Evolutionary conservation across 345 rosid species (phyloP), one percentile per base, ranked within the genome.

Genomic region (Aethionema arabicum): DNA sequence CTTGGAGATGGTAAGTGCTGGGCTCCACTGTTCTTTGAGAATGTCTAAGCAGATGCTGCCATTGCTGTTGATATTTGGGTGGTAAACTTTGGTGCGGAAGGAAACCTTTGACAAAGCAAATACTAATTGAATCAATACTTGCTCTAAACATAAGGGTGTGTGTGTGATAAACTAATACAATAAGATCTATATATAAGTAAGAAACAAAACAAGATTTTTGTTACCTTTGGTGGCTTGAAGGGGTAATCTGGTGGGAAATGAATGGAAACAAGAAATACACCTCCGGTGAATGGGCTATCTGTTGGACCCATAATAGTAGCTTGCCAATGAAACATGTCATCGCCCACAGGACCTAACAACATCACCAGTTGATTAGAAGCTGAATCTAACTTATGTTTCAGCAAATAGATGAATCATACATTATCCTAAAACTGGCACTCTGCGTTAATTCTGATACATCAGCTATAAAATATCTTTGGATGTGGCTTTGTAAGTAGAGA

Each of bases 201-300:
- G 16, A 56, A 68, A 10, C 55, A 42, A n/a, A 47, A 56, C 27
- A 38, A 41, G 10, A 50, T 12, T 13, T 4, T 2, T 3, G 33
- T 62, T 65, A 85, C 91, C 83, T 83, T 83, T 4, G 91, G 91
- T 14, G 91, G 88, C 79, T 85, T 85, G 82, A 83, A 83, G 32
- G 91, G 91, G 54, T 85, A 85, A 72, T 85, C 88, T 1, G 88
- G 88, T 27, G 91, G 91, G 75, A 85, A 85, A 74, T 85, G 88
- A 75, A 85, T 85, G 59, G 88, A 53, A n/a, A 85, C 81, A 57
- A 81, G 78, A 52, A 85, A 85, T 3, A 85, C 77, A 50, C 91
- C 91, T 30, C 88, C 88, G 6, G 86, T 41, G 74, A 79, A 85
- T 35, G 88, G 91, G 61, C 91, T 85, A 54, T 85, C 86, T 2